phyloP scores from a whole-genome alignment of 2,329 filamentous ascomycete genomes.

The Ophiocordyceps sinensis region DNA sequence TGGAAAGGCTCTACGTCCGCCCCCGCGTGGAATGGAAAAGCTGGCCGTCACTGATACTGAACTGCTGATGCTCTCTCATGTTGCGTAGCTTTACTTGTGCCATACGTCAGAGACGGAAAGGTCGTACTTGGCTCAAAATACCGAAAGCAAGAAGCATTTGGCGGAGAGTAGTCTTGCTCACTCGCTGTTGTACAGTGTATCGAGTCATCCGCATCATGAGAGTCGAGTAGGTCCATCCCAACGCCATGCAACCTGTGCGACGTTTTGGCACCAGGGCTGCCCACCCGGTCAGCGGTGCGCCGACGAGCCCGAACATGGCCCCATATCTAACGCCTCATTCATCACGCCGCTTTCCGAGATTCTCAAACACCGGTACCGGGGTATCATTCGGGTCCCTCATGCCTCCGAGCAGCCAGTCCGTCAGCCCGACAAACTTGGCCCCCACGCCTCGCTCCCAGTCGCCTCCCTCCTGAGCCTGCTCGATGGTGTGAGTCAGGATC shows the following conservation, averaged over 20 bases:
- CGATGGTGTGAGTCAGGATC: constrained; percentile 79
- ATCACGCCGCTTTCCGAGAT: constrained; percentile 9
- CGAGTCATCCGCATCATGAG: neutral
- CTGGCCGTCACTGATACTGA: too few species aligned
- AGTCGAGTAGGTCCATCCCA: neutral
- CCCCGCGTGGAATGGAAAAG: too few species aligned
- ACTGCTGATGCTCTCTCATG: too few species aligned
- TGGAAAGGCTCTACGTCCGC: too few species aligned
- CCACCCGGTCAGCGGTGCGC: too few species aligned
- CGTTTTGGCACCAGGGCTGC: too few species aligned
- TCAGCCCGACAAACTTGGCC: constrained; percentile 75
- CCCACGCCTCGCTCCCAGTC: constrained; percentile 72
- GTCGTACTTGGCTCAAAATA: too few species aligned
- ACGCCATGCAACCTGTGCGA: neutral
- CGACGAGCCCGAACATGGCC: too few species aligned
- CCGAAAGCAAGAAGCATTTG: too few species aligned
- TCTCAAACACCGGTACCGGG: constrained; percentile 21
- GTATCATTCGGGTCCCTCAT: constrained; percentile 28
- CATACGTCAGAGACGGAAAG: too few species aligned
- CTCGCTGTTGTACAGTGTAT: neutral
- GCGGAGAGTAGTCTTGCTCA: neutral
- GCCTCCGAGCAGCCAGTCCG: constrained; percentile 84
- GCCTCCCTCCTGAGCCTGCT: constrained; percentile 73
- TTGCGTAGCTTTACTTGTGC: too few species aligned
- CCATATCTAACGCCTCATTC: neutral